A percentile compares a stretch with the other conserved stretches of the same genome.
phyloP scores from a whole-genome alignment of 1,284 basidiomycete species.

The Moesziomyces parantarcticus region DNA sequence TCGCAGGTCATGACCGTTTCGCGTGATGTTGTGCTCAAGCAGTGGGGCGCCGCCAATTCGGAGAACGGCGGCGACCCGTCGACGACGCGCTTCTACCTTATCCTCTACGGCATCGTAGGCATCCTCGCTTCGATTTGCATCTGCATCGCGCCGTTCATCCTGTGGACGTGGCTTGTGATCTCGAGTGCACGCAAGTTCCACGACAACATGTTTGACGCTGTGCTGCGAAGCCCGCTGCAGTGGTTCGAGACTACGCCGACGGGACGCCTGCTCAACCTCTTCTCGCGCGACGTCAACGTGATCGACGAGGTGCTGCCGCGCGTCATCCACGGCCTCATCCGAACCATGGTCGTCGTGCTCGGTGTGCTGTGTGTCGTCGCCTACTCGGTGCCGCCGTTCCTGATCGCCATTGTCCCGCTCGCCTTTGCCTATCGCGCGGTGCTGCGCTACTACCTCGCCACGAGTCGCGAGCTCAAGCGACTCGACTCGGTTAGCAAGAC shows the following conservation, averaged over 20 bases:
- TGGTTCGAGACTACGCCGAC: slow-evolving; percentile 66
- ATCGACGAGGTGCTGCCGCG: slow-evolving; percentile 74
- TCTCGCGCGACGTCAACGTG: slow-evolving; percentile 91
- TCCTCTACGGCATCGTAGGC: slow-evolving; percentile 61
- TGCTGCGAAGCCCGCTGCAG: slow-evolving; percentile 62
- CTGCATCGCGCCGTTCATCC: slow-evolving; percentile 63
- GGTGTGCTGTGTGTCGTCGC: slow-evolving; percentile 79
- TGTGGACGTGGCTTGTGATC: slow-evolving; percentile 63
- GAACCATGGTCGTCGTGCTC: slow-evolving; percentile 69
- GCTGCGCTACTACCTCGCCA: slow-evolving; percentile 81
- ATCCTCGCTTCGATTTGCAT: slow-evolving; percentile 55
- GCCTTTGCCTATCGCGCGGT: slow-evolving; percentile 60
- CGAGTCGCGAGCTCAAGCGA: slow-evolving; percentile 89
- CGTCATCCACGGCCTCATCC: slow-evolving; percentile 60
- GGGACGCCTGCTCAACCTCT: slow-evolving; percentile 82
- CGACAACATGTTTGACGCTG: slow-evolving; percentile 60
- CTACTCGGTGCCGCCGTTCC: slow-evolving; percentile 79
- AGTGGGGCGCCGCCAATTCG: slow-evolving; percentile 62
- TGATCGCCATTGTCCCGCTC: slow-evolving; percentile 71
- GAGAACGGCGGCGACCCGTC: slow-evolving; percentile 31
- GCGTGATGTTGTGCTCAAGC: slow-evolving; percentile 65
- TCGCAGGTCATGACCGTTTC: slow-evolving; percentile 61
- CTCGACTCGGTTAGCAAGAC: slow-evolving; percentile 89
- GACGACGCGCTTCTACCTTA: slow-evolving; percentile 58
- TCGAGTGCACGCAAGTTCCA: slow-evolving; percentile 60